phyloP scores from a whole-genome alignment of 129 eudicot genomes.

The Centella asiatica region DNA sequence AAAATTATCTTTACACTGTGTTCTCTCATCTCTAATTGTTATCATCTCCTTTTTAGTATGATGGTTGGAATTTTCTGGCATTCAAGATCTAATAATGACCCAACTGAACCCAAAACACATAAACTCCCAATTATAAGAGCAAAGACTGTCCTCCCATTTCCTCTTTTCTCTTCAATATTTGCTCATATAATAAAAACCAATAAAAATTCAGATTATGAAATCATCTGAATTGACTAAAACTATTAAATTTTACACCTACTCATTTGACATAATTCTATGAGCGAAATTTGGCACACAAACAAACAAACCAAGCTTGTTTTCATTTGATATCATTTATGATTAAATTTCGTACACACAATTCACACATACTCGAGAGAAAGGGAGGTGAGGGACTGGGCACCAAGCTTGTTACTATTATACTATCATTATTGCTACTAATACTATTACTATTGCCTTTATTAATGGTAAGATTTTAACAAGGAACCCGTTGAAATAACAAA shows the following conservation, averaged over 20 bases:
- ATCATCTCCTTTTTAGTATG: too few species aligned
- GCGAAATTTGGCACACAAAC: too few species aligned
- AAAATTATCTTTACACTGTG: background rate
- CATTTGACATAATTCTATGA: too few species aligned
- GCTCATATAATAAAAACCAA: background rate
- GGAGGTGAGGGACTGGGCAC: too few species aligned
- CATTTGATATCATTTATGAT: too few species aligned
- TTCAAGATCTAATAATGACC: too few species aligned
- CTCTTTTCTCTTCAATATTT: background rate
- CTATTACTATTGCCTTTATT: background rate
- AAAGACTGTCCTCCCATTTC: background rate
- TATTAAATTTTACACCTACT: too few species aligned
- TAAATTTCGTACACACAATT: background rate
- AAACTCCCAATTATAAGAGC: background rate
- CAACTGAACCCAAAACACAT: background rate
- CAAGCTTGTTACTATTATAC: background rate
- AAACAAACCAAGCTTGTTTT: too few species aligned
- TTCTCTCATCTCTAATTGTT: background rate
- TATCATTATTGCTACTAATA: background rate
- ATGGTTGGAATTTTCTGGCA: background rate
- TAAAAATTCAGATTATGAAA: too few species aligned
- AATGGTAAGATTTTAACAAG: background rate
- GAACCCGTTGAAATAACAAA: background rate
- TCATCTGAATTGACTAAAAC: too few species aligned
- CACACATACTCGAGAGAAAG: too few species aligned